Percentiles rank a stretch among this genome's conserved stretches.
Conservation (phyloP, 306 rosid genomes). For the Potentilla sterilis region DNA sequence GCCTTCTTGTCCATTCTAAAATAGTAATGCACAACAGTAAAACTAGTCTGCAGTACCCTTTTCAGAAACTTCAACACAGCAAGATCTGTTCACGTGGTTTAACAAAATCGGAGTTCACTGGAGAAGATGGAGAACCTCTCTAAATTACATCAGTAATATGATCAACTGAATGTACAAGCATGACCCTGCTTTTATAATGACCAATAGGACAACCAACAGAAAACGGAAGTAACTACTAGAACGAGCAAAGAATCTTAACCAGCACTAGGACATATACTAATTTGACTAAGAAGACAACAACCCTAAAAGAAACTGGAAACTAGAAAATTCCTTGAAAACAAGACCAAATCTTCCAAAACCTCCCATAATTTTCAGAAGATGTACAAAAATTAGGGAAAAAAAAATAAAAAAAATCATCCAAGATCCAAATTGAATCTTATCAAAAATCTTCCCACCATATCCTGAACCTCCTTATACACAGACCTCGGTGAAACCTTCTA, state of each 20-base stretch:
- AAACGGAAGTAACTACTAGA: neutral
- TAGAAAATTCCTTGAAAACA: neutral
- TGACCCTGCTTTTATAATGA: neutral
- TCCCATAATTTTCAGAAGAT: neutral
- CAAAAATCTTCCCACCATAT: neutral
- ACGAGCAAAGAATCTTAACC: neutral
- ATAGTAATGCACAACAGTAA: neutral
- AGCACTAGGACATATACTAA: neutral
- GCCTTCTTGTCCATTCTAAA: constrained; percentile 42
- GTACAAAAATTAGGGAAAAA: neutral
- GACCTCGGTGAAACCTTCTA: neutral
- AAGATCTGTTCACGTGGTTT: neutral
- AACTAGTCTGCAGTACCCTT: neutral
- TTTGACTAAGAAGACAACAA: neutral
- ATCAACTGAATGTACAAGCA: neutral
- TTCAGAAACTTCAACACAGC: neutral
- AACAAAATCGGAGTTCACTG: neutral
- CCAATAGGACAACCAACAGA: neutral
- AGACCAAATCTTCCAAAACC: neutral
- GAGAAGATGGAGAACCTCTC: neutral
- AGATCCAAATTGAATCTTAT: neutral
- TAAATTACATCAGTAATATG: neutral
- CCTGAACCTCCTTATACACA: neutral
- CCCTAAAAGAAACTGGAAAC: neutral
- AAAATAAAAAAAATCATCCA: neutral